These are phyloP conservation scores for Termitomyces sp. DNA, from an alignment of 768 basidiomycete species.

Conservation along the genomic window DNA sequence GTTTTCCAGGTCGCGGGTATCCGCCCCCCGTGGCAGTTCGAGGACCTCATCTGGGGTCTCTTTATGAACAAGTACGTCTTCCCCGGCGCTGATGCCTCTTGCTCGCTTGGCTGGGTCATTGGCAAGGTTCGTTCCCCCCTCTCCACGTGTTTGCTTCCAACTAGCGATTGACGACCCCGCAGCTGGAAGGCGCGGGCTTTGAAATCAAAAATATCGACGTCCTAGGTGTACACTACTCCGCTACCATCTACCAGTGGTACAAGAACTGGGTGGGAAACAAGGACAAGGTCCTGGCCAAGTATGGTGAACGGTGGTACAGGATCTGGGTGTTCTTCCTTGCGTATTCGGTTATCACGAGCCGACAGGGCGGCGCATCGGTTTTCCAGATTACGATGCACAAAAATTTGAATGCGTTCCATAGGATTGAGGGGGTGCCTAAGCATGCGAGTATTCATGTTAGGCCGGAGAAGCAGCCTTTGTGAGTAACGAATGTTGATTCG, in stretches of 20 bases:
- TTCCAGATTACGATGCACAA: conserved; percentile 99
- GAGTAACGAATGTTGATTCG: background rate
- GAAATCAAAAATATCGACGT: conserved; percentile 97
- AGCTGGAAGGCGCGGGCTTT: conserved; percentile 90
- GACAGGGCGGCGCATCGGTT: conserved; percentile 87
- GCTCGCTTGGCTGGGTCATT: conserved; percentile 95
- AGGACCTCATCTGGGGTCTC: conserved; percentile 96
- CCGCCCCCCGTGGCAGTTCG: conserved; percentile 95
- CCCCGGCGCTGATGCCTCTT: conserved; percentile 97
- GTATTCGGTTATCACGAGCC: conserved; percentile 73
- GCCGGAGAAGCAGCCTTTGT: conserved; percentile 37
- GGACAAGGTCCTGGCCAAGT: conserved; percentile 84
- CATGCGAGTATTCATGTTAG: conserved; percentile 80
- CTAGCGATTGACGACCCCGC: conserved; percentile 10
- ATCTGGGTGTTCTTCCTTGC: conserved; percentile 98
- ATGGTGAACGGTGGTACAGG: conserved; percentile 93
- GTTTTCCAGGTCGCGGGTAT: conserved; percentile 98
- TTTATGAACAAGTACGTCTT: conserved; percentile 99
- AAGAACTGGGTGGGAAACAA: conserved; percentile 95
- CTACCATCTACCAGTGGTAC: conserved; percentile 91
- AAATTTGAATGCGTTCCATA: conserved; percentile 94
- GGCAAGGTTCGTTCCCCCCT: conserved; percentile 35
- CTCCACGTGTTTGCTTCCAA: background rate
- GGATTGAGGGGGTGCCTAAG: conserved; percentile 79
- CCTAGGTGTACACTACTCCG: conserved; percentile 95